These are phyloP conservation scores for Rhodomyrtus tomentosa DNA, from an alignment of 345 rosid species.

Conservation along the genomic window DNA sequence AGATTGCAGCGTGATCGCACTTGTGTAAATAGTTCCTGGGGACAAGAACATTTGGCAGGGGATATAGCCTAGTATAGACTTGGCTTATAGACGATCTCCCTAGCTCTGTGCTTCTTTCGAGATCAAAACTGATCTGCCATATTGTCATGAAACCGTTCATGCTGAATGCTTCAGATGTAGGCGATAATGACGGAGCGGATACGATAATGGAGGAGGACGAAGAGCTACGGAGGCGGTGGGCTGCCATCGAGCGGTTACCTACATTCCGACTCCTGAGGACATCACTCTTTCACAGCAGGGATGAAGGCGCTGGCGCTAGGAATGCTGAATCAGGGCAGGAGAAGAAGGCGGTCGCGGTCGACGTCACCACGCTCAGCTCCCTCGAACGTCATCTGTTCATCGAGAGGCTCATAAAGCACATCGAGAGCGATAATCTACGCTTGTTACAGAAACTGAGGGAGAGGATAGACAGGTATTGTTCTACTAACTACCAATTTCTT, in stretches of 20 bases:
- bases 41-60: background rate
- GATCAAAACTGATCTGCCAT: background rate
- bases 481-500: background rate
- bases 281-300: slow-evolving; percentile 25
- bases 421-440: slow-evolving; percentile 53
- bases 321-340: background rate
- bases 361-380: slow-evolving; percentile 52
- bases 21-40: background rate
- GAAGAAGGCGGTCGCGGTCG: slow-evolving; percentile 26
- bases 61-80: background rate
- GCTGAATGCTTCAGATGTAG: background rate
- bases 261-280: slow-evolving; percentile 45
- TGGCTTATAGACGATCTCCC: background rate
- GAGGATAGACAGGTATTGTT: slow-evolving; percentile 42
- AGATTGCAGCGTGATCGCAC: background rate
- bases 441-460: slow-evolving; percentile 34
- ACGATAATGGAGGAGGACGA: background rate
- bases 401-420: slow-evolving; percentile 54
- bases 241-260: slow-evolving; percentile 58
- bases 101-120: background rate
- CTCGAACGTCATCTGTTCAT: slow-evolving; percentile 42
- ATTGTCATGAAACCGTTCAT: background rate
- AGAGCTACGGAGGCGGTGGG: slow-evolving; percentile 19
- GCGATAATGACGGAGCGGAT: background rate
- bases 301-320: background rate